Conservation (phyloP, 164 flowering plant genomes). For the Vitis rotundifolia region DNA sequence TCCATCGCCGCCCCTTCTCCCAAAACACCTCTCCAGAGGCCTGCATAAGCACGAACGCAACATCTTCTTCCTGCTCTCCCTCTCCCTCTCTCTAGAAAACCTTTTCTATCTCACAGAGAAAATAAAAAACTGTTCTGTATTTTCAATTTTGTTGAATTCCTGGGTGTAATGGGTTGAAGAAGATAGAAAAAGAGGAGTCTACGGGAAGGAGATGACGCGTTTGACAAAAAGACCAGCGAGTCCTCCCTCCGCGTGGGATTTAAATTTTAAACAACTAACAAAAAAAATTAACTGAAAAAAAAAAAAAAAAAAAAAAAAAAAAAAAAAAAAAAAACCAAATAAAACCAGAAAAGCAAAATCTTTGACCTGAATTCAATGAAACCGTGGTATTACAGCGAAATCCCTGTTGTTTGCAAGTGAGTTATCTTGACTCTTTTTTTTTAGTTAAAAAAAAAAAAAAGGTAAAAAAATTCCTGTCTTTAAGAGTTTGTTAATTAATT, state of each 20-base stretch:
- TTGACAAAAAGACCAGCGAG: background rate
- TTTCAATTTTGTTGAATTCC: background rate
- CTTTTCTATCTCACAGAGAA: background rate
- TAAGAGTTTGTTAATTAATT: too few species aligned
- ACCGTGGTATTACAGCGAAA: too few species aligned
- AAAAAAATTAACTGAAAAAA: too few species aligned
- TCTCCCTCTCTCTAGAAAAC: background rate
- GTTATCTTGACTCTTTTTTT: too few species aligned
- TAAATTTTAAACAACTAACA: background rate
- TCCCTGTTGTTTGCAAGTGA: too few species aligned
- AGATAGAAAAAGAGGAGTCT: conserved; percentile 1
- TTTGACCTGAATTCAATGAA: too few species aligned
- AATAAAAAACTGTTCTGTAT: background rate
- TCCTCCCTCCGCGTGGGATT: too few species aligned
- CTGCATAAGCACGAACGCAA: conserved; percentile 27
- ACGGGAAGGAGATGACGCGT: conserved; percentile 12
- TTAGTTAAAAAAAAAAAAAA: too few species aligned
- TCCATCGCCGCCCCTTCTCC: conserved; percentile 26
- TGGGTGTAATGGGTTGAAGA: background rate
- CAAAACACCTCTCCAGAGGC: conserved; percentile 35
- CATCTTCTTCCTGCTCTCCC: conserved; percentile 18
- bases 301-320: too few species aligned
- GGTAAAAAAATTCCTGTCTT: too few species aligned
- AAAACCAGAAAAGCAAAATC: too few species aligned
- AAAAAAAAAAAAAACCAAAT: too few species aligned